Evolutionary conservation across 2,329 filamentous ascomycete species (phyloP).

Genomic region (Trichoderma koningiopsis): DNA sequence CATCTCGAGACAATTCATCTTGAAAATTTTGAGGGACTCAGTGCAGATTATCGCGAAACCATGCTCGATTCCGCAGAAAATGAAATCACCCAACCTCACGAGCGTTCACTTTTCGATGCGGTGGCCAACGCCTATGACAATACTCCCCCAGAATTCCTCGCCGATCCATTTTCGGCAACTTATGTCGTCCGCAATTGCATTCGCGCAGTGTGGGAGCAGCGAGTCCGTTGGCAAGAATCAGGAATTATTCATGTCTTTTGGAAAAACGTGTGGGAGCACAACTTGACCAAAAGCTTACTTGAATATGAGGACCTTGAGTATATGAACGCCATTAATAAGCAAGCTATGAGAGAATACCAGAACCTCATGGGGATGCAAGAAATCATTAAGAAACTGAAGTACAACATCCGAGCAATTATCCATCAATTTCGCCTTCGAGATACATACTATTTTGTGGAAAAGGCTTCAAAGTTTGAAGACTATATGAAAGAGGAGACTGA

Average conservation of each 20-base stretch:
- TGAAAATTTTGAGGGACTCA: too few species aligned
- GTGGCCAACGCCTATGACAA: background rate
- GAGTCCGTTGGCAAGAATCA: background rate
- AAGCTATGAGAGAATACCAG: background rate
- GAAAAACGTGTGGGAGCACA: background rate
- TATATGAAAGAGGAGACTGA: background rate
- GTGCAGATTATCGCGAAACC: background rate
- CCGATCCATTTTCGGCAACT: background rate
- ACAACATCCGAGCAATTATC: background rate
- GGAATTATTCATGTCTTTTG: rapidly evolving
- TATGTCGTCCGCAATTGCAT: background rate
- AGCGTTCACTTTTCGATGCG: background rate
- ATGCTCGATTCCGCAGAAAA: background rate
- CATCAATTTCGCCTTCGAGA: background rate
- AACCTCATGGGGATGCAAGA: background rate
- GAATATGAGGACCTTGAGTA: background rate
- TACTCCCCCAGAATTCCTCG: background rate
- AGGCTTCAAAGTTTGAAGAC: background rate
- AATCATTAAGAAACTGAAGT: rapidly evolving
- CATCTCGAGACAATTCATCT: background rate
- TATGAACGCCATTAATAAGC: background rate
- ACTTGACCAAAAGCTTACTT: background rate
- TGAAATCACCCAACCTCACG: background rate
- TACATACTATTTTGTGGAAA: background rate
- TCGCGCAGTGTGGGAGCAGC: background rate